Conservation (phyloP, 2,329 filamentous ascomycete genomes). For the Hirsutella rhossiliensis region DNA sequence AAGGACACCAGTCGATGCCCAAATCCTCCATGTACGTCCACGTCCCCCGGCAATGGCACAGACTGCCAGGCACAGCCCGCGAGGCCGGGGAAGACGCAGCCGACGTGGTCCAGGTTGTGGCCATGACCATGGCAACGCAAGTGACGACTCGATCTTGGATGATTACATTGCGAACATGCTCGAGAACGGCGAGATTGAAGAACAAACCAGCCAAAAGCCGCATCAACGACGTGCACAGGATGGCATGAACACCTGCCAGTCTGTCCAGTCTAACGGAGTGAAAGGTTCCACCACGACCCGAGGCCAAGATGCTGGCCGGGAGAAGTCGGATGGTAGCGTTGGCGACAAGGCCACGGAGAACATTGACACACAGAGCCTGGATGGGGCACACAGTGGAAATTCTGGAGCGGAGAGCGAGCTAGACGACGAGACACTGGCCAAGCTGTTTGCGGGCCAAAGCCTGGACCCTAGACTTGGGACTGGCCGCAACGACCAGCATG, state of each 20-base stretch:
- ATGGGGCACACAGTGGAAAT: not conserved
- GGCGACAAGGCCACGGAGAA: too few relatives aligned
- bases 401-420: not conserved
- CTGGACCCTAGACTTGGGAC: too few relatives aligned
- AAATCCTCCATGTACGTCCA: not conserved
- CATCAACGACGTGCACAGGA: constrained; percentile 12
- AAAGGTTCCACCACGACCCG: too few relatives aligned
- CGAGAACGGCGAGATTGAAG: constrained; percentile 42
- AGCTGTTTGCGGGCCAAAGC: not conserved
- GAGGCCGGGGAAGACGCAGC: not conserved
- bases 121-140: constrained; percentile 3
- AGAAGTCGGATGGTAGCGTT: too few relatives aligned
- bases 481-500: too few relatives aligned
- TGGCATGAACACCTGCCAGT: not conserved
- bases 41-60: not conserved
- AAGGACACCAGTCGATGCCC: not conserved
- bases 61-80: not conserved
- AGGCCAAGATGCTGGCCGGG: too few relatives aligned
- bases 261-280: too few relatives aligned
- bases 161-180: constrained; percentile 63
- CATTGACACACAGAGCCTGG: not conserved
- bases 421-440: not conserved
- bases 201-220: constrained; percentile 24
- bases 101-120: not conserved
- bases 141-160: constrained; percentile 41